phyloP scores from a whole-genome alignment of 768 basidiomycete genomes.

The Glaciozyma antarctica region DNA sequence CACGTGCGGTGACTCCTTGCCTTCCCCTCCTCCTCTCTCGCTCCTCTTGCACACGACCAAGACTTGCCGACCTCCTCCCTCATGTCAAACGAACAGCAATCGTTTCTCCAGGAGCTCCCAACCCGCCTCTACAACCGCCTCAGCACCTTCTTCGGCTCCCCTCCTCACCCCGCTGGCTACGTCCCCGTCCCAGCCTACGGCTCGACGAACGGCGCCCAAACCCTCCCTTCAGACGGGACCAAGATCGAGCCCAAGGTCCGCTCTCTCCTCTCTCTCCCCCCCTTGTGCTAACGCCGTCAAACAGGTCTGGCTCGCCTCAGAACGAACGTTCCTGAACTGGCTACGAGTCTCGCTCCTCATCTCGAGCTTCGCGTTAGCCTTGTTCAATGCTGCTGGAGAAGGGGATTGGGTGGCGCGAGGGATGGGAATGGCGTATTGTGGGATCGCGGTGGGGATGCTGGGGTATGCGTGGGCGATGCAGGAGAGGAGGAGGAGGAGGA shows the following conservation, averaged over 20 bases:
- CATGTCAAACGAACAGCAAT: too few species aligned
- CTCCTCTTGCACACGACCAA: not conserved
- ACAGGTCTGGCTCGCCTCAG: slow-evolving; percentile 32
- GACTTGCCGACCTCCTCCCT: not conserved
- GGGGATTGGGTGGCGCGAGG: slow-evolving; percentile 47
- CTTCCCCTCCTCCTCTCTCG: not conserved
- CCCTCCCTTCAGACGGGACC: slow-evolving; percentile 17
- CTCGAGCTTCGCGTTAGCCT: slow-evolving; percentile 70
- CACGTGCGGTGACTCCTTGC: not conserved
- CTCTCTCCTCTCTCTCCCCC: not conserved
- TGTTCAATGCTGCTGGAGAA: slow-evolving; percentile 71
- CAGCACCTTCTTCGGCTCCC: too few species aligned
- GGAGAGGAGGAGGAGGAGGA: slow-evolving; percentile 80
- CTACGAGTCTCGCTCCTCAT: slow-evolving; percentile 74
- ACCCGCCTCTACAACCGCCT: too few species aligned
- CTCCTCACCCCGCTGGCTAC: too few species aligned
- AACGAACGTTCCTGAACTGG: slow-evolving; percentile 75
- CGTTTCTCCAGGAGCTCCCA: too few species aligned
- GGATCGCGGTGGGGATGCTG: slow-evolving; percentile 62
- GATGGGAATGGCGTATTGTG: slow-evolving; percentile 75
- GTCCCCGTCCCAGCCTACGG: slow-evolving; percentile 8
- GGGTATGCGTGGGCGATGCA: slow-evolving; percentile 81
- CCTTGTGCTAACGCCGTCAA: not conserved
- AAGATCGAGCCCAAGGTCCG: slow-evolving; percentile 32
- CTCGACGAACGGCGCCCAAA: slow-evolving; percentile 21